Base-by-base conservation (phyloP, 1,139 yeast species). In the Yamadazyma membranifaciens region DNA sequence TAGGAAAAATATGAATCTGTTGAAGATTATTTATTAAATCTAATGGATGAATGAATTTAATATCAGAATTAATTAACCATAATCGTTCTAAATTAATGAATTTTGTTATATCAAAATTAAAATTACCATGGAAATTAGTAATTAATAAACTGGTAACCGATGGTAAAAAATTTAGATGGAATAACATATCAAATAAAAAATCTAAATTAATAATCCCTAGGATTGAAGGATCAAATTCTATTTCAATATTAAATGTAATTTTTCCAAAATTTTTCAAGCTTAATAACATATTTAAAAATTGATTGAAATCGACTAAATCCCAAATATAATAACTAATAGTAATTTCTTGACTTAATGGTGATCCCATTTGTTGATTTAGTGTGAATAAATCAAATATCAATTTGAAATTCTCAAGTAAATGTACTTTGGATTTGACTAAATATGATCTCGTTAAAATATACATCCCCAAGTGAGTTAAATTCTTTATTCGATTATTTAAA, bases 261-360 rank as follows among this genome's bases (percentile, higher is more conserved):
- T 41, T 17, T 9, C 38, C 40, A 33, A 12, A 34, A 34, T 29
- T 9, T 20, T 5, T 10, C 31, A 34, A 25, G 43, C 28, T 31
- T 36, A 20, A 29, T 3, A 51, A 17, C 25, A 54, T 22, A 11
- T 34, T 39, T 11, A 47, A 29, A 28, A 55, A 49, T 20, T 54
- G 53, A 9, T 42, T 35, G 6, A 57, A 36, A 37, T 57, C 59
- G 10, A 45, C 34, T 5, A 58, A 29, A 24, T 52, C 49, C 60
- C 59, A 56, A 6, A 60, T 41, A 39, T 54, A 52, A 42, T 46
- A 60, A 30, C 57, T 49, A 10, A 60, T 27, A 11, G 60, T 55
- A 2, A 60, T 36, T 15, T 41, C 44, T 27, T 31, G 38, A 6
- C 17, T 29, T 12, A 46, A 25, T 9, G n/a, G 22, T 12, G 34